Conservation (phyloP, 2,329 filamentous ascomycete species). For the Aspergillus brunneoviolaceus region DNA sequence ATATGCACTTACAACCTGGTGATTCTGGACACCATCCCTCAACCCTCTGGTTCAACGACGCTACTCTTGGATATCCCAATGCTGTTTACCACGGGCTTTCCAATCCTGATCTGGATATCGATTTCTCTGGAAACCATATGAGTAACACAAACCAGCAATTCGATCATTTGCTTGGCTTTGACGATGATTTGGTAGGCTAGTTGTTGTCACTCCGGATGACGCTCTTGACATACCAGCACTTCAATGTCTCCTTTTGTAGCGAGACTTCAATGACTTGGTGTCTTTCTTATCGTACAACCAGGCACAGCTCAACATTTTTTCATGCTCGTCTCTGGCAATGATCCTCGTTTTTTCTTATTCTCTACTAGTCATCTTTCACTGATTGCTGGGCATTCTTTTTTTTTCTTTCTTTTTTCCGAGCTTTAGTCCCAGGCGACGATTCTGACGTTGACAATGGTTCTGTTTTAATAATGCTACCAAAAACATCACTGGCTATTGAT, state of each 20-base stretch:
- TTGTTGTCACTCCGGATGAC: not conserved
- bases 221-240: not conserved
- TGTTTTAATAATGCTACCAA: too few species aligned
- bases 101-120: not conserved
- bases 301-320: not conserved
- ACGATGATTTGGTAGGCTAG: not conserved
- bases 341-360: not conserved
- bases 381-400: too few species aligned
- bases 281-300: not conserved
- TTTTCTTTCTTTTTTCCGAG: too few species aligned
- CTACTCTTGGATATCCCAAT: not conserved
- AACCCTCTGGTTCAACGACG: not conserved
- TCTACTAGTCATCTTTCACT: too few species aligned
- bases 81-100: not conserved
- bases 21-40: not conserved
- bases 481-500: too few species aligned
- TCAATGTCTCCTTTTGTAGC: not conserved
- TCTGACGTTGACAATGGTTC: too few species aligned
- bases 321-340: not conserved
- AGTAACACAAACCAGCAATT: not conserved
- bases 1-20: not conserved
- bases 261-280: not conserved
- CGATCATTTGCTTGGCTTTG: not conserved
- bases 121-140: not conserved
- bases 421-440: too few species aligned